Base-by-base conservation (phyloP, 495 filamentous ascomycete genomes). In the Melanomma pulvis-pyrius region DNA sequence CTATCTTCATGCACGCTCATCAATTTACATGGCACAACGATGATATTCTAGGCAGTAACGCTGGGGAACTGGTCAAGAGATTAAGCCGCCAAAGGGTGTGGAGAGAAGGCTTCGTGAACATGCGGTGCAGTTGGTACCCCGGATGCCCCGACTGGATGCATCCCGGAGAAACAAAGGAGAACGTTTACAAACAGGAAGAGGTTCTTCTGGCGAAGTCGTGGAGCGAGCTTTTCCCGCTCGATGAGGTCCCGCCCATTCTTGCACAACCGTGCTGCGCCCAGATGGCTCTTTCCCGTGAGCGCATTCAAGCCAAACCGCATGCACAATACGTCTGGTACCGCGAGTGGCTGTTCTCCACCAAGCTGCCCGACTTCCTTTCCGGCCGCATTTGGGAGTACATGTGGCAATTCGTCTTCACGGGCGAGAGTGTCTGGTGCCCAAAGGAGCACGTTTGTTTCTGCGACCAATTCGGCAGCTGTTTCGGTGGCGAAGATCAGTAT, bases 391-490 rank as follows among this genome's bases (percentile, higher is more conserved):
- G 86, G 84, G 89, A 92, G 78, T 91, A 92, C 73, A 76, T 88
- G 3, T 92, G 87, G 87, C 87, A 88, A 60, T 88, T 81, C 63
- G 76, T 91, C n/a, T 92, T 91, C 66, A 82, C 82, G 2, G 70
- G 72, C 9, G 49, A 85, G 30, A 77, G 81, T 7, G 77, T 85
- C 9, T 73, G 82, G 44, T 92, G 90, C 70, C 87, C 88, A 13
- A 78, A 78, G 22, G 84, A 88, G 75, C 82, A 87, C 70, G 75
- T 87, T 0, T 93, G 90, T 74, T 89, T 91, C 58, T 93, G 90
- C 72, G 87, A 91, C 63, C 88, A 85, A 19, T 93, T 87, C 54
- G 90, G 90, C 0, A 78, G 87, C n/a, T 93, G 90, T 70, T 93
- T 92, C 68, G 90, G 86, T 5, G 82, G 83, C 0, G 79, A 83